A percentile compares a stretch with the other conserved stretches of the same genome.
These are phyloP conservation scores for Amoeboaphelidium protococcarum DNA, from an alignment of 371 early-diverging fungal species.

Conservation along the genomic window DNA sequence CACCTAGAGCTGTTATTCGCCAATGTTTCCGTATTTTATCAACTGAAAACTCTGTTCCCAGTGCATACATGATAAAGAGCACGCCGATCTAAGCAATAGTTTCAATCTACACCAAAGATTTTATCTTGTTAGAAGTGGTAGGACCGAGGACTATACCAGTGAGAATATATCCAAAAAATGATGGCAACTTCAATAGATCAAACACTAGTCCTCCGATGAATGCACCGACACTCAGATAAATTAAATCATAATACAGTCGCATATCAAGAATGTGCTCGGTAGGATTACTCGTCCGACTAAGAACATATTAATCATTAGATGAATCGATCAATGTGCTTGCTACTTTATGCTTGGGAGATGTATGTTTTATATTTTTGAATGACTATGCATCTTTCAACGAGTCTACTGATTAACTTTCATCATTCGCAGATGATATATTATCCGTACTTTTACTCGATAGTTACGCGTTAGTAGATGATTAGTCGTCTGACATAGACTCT, in stretches of 20 bases:
- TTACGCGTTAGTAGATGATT: background rate
- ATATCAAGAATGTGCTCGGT: constrained; percentile 13
- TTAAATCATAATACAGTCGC: constrained; percentile 23
- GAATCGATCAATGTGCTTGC: constrained; percentile 16
- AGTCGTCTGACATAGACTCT: background rate
- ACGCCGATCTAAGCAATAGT: constrained; percentile 28
- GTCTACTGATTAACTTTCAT: background rate
- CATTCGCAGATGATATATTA: background rate
- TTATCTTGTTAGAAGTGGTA: constrained; percentile 10
- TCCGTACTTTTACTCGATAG: background rate
- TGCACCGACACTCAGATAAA: constrained; percentile 18
- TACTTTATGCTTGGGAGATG: background rate
- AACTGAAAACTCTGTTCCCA: constrained; percentile 28
- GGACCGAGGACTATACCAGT: constrained; percentile 27
- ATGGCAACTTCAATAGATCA: constrained; percentile 18
- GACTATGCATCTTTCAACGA: background rate
- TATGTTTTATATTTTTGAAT: background rate
- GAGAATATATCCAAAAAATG: constrained; percentile 30
- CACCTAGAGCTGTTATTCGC: constrained; percentile 21
- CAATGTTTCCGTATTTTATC: constrained; percentile 24
- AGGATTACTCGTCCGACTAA: constrained; percentile 22
- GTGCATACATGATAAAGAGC: constrained; percentile 23
- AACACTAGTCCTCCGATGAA: constrained; percentile 20
- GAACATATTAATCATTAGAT: constrained; percentile 24
- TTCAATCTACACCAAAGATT: constrained; percentile 23